Base-by-base conservation (phyloP, 805 yeast genomes). In the Saturnispora saitoi region DNA sequence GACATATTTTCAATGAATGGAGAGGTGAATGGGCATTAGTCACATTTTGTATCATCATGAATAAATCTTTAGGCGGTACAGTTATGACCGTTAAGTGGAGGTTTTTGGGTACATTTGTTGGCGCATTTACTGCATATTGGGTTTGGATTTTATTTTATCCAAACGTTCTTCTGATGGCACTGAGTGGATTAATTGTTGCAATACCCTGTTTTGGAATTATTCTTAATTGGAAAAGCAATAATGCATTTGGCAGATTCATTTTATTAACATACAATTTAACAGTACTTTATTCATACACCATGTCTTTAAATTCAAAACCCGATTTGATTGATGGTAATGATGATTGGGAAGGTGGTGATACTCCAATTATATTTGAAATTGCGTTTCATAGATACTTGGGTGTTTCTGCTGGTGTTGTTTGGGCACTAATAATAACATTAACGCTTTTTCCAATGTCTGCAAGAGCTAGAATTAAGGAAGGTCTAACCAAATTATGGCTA, bases 11-110 rank as follows among this genome's bases (percentile, higher is more conserved):
- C 56, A 72, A 67, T 42, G 72, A 70, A 38, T 85, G 87, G 88
- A 67, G 90, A 54, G 83, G 84, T 14, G 95, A 86, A 61, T 86
- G 95, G 95, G 81, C 88, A 0, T 65, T 86, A 34, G 85, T 84
- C n/a, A 81, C 89, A 0, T 86, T 79, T 56, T 80, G 86, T 56
- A 82, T 86, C 48, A 84, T 86, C 69, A 86, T 86, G 91, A 84
- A 83, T 56, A 85, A 85, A 57, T 82, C 90, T 0, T 67, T 86
- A 4, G 95, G 95, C 9, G 95, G 95, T 0, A 87, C 95, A 0
- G 76, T 86, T 10, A 78, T 81, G 80, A 83, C 93, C 0, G 81
- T 80, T 4, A 80, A 80, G 55, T 81, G 85, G 84, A 68, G 86
- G 56, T 70, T 86, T 48, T 51, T 81, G 24, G 95, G 95, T 0